Conservation (phyloP, 2,329 filamentous ascomycete species). For the Penicillium brevicompactum region DNA sequence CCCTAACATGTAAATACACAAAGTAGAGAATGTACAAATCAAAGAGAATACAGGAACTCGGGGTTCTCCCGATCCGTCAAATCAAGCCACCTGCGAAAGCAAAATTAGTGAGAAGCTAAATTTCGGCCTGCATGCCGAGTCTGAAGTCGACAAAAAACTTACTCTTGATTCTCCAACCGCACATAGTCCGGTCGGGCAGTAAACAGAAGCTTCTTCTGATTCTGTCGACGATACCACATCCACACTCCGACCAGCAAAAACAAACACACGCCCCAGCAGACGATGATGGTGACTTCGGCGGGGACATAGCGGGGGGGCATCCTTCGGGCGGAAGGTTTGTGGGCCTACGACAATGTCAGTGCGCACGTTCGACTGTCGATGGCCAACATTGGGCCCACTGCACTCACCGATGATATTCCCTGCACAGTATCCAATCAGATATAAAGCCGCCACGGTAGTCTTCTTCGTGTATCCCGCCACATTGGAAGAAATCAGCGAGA, state of each 20-base stretch:
- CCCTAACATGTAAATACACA: neutral
- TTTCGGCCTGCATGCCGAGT: neutral
- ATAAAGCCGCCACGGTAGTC: slow-evolving; percentile 54
- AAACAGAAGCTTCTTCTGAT: slow-evolving; percentile 59
- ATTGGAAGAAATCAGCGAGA: slow-evolving; percentile 59
- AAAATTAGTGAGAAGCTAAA: slow-evolving; percentile 3
- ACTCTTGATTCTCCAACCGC: slow-evolving; percentile 68
- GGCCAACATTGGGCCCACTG: neutral
- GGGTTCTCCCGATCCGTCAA: slow-evolving; percentile 67
- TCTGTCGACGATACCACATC: slow-evolving; percentile 62
- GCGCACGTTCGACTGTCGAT: neutral
- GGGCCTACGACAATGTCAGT: slow-evolving; percentile 41
- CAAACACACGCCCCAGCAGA: slow-evolving; percentile 58
- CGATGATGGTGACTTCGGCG: slow-evolving; percentile 65
- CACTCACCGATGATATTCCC: slow-evolving; percentile 59
- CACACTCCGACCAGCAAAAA: slow-evolving; percentile 63
- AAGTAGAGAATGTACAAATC: neutral
- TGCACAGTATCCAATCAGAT: slow-evolving; percentile 51
- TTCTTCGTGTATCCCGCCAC: slow-evolving; percentile 58
- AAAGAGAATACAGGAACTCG: slow-evolving; percentile 62
- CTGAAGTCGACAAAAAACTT: slow-evolving; percentile 27
- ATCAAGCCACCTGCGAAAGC: slow-evolving; percentile 54
- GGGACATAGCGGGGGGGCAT: slow-evolving; percentile 64
- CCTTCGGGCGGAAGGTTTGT: slow-evolving; percentile 58
- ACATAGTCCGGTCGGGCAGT: slow-evolving; percentile 59